A percentile compares a stretch with the other conserved stretches of the same genome.
Evolutionary conservation across 2,329 filamentous ascomycete species (phyloP).

Genomic region (Esteya vermicola): DNA sequence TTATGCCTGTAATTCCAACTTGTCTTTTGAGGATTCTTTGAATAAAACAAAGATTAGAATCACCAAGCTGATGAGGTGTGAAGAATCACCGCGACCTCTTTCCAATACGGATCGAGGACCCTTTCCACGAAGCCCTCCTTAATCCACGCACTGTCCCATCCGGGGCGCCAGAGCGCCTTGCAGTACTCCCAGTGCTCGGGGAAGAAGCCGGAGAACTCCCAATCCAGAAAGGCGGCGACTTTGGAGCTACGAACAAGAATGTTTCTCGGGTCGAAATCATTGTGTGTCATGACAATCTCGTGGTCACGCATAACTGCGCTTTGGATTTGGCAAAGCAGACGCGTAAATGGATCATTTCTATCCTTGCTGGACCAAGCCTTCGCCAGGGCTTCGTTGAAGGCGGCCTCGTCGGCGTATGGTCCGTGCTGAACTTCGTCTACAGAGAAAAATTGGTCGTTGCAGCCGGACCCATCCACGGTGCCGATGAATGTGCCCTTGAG

Average conservation of each 20-base stretch:
- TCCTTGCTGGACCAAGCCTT: too few species aligned
- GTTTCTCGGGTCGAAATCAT: constrained; percentile 18
- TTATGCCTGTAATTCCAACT: too few species aligned
- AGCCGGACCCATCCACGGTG: neutral
- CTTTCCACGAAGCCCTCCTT: neutral
- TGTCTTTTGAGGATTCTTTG: too few species aligned
- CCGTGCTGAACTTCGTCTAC: neutral
- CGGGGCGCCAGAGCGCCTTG: constrained; percentile 10
- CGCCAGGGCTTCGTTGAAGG: neutral
- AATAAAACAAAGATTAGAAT: too few species aligned
- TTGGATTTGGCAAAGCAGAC: neutral
- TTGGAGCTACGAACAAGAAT: constrained; percentile 15
- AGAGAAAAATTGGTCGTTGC: neutral
- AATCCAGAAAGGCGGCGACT: constrained; percentile 18
- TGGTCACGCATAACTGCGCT: neutral
- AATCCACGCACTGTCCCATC: neutral
- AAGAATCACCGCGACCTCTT: too few species aligned
- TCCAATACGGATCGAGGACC: neutral
- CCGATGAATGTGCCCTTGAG: neutral
- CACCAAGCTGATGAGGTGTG: too few species aligned
- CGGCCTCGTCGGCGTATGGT: neutral
- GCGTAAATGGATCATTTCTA: neutral
- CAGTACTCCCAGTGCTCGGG: constrained; percentile 21
- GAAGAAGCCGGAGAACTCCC: constrained; percentile 20
- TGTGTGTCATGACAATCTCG: constrained; percentile 19